phyloP scores from a whole-genome alignment of 106 monocot species.

The Acanthochlamys bracteata region DNA sequence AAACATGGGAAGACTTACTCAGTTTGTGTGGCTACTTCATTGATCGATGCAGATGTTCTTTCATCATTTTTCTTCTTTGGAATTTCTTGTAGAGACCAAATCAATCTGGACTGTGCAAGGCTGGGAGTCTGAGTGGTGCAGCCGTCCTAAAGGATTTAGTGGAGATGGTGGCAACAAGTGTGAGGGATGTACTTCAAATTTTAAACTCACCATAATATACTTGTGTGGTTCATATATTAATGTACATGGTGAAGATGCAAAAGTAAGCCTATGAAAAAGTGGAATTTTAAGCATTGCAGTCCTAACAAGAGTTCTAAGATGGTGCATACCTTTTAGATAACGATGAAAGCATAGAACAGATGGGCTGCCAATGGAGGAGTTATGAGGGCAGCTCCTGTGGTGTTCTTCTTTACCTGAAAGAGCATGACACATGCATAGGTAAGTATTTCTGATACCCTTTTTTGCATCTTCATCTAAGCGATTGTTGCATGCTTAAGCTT shows the following conservation, averaged over 20 bases:
- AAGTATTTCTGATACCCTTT: conserved; percentile 12
- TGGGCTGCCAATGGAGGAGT: conserved; percentile 33
- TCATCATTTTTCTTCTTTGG: too few relatives aligned
- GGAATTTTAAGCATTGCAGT: too few relatives aligned
- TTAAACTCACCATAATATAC: too few relatives aligned
- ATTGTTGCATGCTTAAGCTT: too few relatives aligned
- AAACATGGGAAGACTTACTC: conserved; percentile 7
- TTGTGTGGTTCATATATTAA: too few relatives aligned
- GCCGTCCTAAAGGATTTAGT: background rate
- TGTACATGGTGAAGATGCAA: too few relatives aligned
- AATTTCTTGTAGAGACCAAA: too few relatives aligned
- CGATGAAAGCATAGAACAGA: conserved; percentile 32
- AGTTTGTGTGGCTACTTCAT: conserved; percentile 4
- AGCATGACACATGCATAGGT: conserved; percentile 97
- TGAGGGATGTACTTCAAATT: conserved; percentile 2
- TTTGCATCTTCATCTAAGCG: too few relatives aligned
- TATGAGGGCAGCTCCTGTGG: conserved; percentile 70
- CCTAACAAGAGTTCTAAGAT: too few relatives aligned
- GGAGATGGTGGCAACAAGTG: conserved; percentile 7
- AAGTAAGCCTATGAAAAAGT: too few relatives aligned
- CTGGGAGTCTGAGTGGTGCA: background rate
- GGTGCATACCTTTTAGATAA: conserved; percentile 11
- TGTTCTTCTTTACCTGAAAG: conserved; percentile 70
- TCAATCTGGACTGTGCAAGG: too few relatives aligned
- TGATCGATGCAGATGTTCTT: background rate